Conservation (phyloP, 768 basidiomycete species). For the Boletus coccyginus region DNA sequence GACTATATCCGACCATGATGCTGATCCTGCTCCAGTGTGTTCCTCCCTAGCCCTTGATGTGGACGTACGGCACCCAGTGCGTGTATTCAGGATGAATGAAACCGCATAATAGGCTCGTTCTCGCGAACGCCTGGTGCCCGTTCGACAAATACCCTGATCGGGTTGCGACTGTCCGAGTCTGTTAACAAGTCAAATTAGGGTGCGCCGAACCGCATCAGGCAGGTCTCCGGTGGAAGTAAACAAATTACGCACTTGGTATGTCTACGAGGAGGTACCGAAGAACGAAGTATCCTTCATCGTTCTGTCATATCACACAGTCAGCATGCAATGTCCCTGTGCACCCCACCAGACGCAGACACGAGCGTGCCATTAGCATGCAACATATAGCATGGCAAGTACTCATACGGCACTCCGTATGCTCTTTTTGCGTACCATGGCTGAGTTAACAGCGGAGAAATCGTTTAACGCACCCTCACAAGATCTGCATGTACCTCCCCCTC, state of each 20-base stretch:
- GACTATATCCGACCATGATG: conserved; percentile 13
- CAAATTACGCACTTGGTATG: conserved; percentile 61
- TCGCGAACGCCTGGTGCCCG: conserved; percentile 63
- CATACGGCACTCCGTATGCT: background rate
- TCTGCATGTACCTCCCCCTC: conserved; percentile 84
- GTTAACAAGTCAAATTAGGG: conserved; percentile 11
- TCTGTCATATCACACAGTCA: conserved; percentile 40
- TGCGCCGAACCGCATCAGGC: conserved; percentile 4
- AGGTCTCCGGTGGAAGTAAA: conserved; percentile 17
- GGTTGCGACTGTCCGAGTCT: conserved; percentile 63
- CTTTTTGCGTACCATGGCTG: background rate
- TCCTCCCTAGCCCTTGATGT: conserved; percentile 9
- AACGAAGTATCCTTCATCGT: conserved; percentile 73
- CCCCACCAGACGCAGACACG: background rate
- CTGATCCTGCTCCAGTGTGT: conserved; percentile 8
- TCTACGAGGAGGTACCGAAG: conserved; percentile 78
- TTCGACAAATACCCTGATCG: conserved; percentile 70
- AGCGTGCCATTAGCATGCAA: background rate
- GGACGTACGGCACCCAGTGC: conserved; percentile 6
- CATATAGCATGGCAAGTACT: background rate
- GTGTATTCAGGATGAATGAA: conserved; percentile 42
- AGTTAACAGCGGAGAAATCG: conserved; percentile 2
- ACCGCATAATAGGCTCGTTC: conserved; percentile 68
- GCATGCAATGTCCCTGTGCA: conserved; percentile 3
- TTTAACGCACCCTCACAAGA: conserved; percentile 59